Percentiles rank a stretch among this genome's conserved stretches.
These are phyloP conservation scores for Albugo candida DNA, from an alignment of 352 stramenopile species.

Conservation along the genomic window DNA sequence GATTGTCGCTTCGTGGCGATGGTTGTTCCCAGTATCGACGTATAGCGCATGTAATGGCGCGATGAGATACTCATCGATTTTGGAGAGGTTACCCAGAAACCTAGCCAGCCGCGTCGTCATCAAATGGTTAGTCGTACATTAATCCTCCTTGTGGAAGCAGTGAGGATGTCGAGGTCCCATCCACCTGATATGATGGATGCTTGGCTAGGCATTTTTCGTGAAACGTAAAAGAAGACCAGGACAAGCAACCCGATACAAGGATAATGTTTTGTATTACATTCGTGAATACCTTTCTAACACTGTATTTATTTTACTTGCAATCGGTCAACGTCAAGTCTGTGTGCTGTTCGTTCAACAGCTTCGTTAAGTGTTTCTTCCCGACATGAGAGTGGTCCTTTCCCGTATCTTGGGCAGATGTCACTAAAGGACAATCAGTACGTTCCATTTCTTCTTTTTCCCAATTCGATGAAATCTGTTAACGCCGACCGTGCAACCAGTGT, in stretches of 20 bases:
- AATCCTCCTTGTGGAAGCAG: constrained; percentile 37
- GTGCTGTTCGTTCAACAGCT: too few relatives aligned
- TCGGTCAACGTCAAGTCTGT: too few relatives aligned
- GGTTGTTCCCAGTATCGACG: constrained; percentile 81
- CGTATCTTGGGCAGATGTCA: too few relatives aligned
- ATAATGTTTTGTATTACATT: too few relatives aligned
- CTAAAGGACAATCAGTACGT: too few relatives aligned
- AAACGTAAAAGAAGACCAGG: constrained; percentile 19
- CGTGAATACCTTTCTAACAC: too few relatives aligned
- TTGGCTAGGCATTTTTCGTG: constrained; percentile 72
- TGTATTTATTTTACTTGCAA: too few relatives aligned
- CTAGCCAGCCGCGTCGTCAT: constrained; percentile 71
- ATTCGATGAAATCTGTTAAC: too few relatives aligned
- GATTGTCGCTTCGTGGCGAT: constrained; percentile 86
- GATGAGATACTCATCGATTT: constrained; percentile 25
- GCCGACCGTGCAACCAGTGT: too few relatives aligned
- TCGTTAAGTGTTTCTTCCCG: too few relatives aligned
- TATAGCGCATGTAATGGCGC: constrained; percentile 59
- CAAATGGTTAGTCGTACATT: constrained; percentile 86
- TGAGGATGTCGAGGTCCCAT: constrained; percentile 15
- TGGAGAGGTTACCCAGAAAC: constrained; percentile 38
- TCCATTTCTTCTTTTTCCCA: too few relatives aligned
- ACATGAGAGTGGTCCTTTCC: too few relatives aligned
- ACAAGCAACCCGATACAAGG: constrained; percentile 22
- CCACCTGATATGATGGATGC: constrained; percentile 43